Evolutionary conservation across 2,329 filamentous ascomycete species (phyloP), one percentile per base, ranked within the genome.

Genomic region (Raffaelea arxii): DNA sequence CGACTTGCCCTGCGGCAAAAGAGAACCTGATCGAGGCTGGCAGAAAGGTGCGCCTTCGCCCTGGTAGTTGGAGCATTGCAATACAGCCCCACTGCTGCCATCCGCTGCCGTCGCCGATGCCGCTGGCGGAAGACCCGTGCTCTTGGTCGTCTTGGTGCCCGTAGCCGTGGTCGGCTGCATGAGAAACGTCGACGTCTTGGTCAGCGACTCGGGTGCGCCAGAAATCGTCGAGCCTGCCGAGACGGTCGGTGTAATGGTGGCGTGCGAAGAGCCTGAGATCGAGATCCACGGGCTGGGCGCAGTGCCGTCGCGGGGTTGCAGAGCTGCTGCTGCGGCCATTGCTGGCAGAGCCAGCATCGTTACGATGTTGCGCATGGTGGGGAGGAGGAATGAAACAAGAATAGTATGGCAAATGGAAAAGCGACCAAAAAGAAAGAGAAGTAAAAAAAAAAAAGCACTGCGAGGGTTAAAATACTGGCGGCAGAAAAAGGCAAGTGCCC

Each of bases 31-130:
- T 27, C 49, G 49, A 2, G 64, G 64, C 41, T 55, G 54, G 46
- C 64, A 66, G 41, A 66, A 65, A 0, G 63, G 64, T 12, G 49
- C 50, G 21, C 56, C 54, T 5, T 14, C 14, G 14, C 58, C 58
- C 23, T 55, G 51, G 32, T 54, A 53, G 39, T 54, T 52, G 27
- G 52, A 49, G 54, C 64, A 66, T 11, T 54, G 51, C 27, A 62
- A 55, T 39, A 63, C 60, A 6, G 56, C 55, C 18, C 61, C 62
- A 16, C 49, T 53, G 4, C 49, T 51, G 9, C 46, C 41, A 4
- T 44, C 49, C 3, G 54, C 56, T 1, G 56, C 56, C 4, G 62
- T n/a, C n/a, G n/a, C 62, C 2, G 56, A 58, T 1, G 60, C 61
- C 3, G 60, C 58, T 4, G 60, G 61, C 2, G 60, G 51, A n/a